These are phyloP conservation scores for Rhynchosporium agropyri DNA, from an alignment of 2,329 filamentous ascomycete species.

Conservation along the genomic window DNA sequence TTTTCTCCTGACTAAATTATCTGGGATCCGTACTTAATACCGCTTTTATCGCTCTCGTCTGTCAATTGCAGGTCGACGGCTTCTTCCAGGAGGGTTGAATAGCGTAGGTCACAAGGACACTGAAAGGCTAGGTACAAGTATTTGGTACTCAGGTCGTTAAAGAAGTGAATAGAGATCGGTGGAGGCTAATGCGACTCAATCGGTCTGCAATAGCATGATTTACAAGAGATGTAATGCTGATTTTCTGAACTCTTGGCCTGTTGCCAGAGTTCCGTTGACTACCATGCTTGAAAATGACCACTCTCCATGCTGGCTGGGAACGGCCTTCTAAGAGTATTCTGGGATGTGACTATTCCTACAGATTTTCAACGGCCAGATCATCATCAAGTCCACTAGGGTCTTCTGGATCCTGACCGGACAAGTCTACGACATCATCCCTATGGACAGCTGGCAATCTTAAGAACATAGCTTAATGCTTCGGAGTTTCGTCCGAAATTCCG, in stretches of 20 bases:
- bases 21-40: not conserved
- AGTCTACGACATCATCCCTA: slow-evolving; percentile 4
- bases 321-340: slow-evolving; percentile 9
- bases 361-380: not conserved
- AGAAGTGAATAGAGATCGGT: slow-evolving; percentile 10
- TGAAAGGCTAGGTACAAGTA: slow-evolving; percentile 5
- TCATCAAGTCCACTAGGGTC: not conserved
- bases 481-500: slow-evolving; percentile 2
- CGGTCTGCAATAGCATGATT: slow-evolving; percentile 12
- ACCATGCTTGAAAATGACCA: slow-evolving; percentile 7
- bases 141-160: slow-evolving; percentile 3
- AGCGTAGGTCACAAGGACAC: not conserved
- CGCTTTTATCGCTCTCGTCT: slow-evolving; percentile 8
- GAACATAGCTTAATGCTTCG: not conserved
- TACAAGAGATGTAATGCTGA: slow-evolving; percentile 7
- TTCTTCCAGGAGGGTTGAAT: slow-evolving; percentile 2
- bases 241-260: not conserved
- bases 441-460: slow-evolving; percentile 8
- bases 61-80: not conserved
- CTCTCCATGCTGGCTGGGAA: slow-evolving; percentile 13
- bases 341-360: slow-evolving; percentile 7
- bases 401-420: not conserved
- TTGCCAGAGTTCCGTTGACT: slow-evolving; percentile 3
- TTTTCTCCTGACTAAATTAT: slow-evolving; percentile 9
- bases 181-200: slow-evolving; percentile 8